phyloP scores from a whole-genome alignment of 164 flowering plant genomes.

The Piper betle region DNA sequence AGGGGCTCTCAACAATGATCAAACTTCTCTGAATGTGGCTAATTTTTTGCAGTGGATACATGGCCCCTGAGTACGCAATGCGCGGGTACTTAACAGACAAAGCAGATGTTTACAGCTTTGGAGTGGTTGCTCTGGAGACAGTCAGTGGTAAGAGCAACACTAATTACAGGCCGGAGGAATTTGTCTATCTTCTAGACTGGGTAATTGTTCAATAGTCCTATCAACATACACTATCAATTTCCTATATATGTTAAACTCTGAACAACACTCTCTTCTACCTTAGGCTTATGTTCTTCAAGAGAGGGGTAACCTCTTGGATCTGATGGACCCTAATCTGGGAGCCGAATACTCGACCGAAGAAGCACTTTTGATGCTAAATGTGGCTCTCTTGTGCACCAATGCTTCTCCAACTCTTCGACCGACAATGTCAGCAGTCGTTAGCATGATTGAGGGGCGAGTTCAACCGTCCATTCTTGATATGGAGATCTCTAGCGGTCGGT shows the following conservation, averaged over 20 bases:
- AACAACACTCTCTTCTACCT: not conserved
- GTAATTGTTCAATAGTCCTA: slow-evolving; percentile 1
- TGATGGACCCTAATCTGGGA: slow-evolving; percentile 45
- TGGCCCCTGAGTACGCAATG: slow-evolving; percentile 71
- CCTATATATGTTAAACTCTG: not conserved
- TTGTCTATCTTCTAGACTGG: slow-evolving; percentile 8
- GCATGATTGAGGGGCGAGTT: slow-evolving; percentile 47
- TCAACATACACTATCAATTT: not conserved
- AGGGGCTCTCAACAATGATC: not conserved
- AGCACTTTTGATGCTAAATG: slow-evolving; percentile 38
- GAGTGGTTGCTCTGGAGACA: slow-evolving; percentile 55
- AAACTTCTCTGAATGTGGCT: no score
- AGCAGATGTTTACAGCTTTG: slow-evolving; percentile 77
- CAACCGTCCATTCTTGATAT: slow-evolving; percentile 29
- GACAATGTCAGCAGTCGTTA: slow-evolving; percentile 40
- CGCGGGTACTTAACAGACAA: slow-evolving; percentile 56
- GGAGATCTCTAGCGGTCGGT: slow-evolving; percentile 15
- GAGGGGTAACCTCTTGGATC: slow-evolving; percentile 30
- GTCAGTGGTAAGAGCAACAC: slow-evolving; percentile 11
- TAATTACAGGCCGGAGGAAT: slow-evolving; percentile 8
- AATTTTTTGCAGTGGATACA: slow-evolving; percentile 9
- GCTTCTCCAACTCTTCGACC: slow-evolving; percentile 54
- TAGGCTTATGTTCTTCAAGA: slow-evolving; percentile 61
- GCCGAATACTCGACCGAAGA: slow-evolving; percentile 36
- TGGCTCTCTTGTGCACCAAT: slow-evolving; percentile 48